phyloP scores from a whole-genome alignment of 306 rosid species.

The Sicyos edulis region DNA sequence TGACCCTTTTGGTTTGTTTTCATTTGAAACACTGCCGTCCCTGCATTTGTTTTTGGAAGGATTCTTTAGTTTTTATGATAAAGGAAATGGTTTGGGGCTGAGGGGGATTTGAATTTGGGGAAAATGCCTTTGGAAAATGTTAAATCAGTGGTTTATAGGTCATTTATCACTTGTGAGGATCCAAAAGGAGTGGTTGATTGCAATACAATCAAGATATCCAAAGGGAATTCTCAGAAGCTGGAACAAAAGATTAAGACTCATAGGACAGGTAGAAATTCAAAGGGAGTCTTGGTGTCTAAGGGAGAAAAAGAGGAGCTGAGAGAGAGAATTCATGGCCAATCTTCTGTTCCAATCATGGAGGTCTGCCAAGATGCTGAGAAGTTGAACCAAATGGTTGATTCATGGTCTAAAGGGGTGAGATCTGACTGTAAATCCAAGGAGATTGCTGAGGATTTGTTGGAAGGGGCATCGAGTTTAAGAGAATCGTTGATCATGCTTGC shows the following conservation, averaged over 20 bases:
- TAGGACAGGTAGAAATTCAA: conserved; percentile 35
- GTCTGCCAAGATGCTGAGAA: conserved; percentile 62
- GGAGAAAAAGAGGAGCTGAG: conserved; percentile 31
- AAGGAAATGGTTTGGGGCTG: not conserved
- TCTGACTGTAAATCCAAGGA: conserved; percentile 46
- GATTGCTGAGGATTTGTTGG: conserved; percentile 64
- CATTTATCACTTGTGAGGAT: conserved; percentile 80
- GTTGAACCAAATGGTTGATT: conserved; percentile 68
- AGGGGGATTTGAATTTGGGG: conserved; percentile 28
- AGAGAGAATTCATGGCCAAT: conserved; percentile 35
- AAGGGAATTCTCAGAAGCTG: conserved; percentile 39
- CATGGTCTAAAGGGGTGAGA: conserved; percentile 58
- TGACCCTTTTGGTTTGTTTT: conserved; percentile 7
- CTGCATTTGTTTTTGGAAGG: conserved; percentile 2
- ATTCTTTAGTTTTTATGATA: not conserved
- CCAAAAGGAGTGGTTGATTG: conserved; percentile 88
- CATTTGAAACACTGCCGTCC: conserved; percentile 15
- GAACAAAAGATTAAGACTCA: conserved; percentile 42
- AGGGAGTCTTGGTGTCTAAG: conserved; percentile 24
- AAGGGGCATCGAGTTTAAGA: conserved; percentile 78
- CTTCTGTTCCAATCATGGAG: conserved; percentile 66
- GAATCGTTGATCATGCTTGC: conserved; percentile 61
- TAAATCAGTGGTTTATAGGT: conserved; percentile 57
- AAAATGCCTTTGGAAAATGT: conserved; percentile 51
- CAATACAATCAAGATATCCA: conserved; percentile 52